These are phyloP conservation scores for Scenedesmus sp. DNA, from an alignment of 163 green algal species.

Conservation along the genomic window DNA sequence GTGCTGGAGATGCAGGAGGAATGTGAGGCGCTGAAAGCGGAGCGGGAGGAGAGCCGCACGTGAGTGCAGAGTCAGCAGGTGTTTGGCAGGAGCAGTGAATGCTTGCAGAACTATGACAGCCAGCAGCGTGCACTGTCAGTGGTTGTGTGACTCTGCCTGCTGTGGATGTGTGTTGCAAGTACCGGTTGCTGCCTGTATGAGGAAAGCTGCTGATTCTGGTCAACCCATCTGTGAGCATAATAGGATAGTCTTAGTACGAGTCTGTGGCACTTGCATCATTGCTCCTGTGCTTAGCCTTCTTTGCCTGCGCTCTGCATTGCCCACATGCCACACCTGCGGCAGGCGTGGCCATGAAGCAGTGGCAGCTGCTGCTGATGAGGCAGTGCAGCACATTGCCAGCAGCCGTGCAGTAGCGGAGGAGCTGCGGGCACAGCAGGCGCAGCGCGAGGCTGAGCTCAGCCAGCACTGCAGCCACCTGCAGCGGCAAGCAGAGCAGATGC, in stretches of 20 bases:
- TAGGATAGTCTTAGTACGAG: background rate
- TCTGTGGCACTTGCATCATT: background rate
- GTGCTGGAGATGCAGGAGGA: conserved; percentile 45
- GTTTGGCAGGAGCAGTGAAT: background rate
- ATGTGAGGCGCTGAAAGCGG: background rate
- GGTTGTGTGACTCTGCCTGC: background rate
- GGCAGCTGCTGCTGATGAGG: conserved; percentile 30
- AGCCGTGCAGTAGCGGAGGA: conserved; percentile 24
- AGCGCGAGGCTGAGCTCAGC: conserved; percentile 20
- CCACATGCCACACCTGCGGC: background rate
- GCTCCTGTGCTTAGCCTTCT: background rate
- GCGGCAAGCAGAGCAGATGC: conserved; percentile 32
- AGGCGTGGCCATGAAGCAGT: conserved; percentile 5
- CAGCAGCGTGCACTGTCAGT: too few species aligned
- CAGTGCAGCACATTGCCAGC: conserved; percentile 5
- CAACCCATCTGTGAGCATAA: background rate
- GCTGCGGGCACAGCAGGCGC: background rate
- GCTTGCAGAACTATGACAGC: background rate
- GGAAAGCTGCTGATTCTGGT: too few species aligned
- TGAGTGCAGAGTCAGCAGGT: background rate
- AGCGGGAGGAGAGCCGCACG: background rate
- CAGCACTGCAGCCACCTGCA: conserved; percentile 19
- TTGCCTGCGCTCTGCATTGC: background rate
- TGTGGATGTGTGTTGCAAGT: background rate
- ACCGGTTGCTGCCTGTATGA: too few species aligned